Evolutionary conservation across 257 asterid genomes (phyloP).

Genomic region (Jaltomata sinuosa): DNA sequence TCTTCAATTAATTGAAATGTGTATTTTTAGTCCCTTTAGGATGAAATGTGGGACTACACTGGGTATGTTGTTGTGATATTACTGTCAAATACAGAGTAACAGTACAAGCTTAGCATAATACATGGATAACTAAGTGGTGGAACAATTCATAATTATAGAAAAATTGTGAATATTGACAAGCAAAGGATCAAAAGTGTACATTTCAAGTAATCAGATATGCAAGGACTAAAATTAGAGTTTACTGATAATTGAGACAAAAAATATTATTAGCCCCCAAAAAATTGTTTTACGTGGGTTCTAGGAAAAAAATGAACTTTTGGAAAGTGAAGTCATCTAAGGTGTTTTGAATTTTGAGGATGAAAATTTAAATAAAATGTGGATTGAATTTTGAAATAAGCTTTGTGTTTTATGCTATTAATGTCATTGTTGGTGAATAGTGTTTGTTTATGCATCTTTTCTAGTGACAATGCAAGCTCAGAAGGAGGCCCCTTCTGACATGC

Average conservation of each 20-base stretch:
- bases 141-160: not conserved
- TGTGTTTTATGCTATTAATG: not conserved
- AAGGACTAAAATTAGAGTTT: not conserved
- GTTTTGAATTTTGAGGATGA: not conserved
- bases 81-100: too few species aligned
- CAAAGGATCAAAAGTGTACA: not conserved
- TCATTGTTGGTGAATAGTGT: not conserved
- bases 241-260: not conserved
- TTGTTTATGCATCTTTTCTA: conserved; percentile 28
- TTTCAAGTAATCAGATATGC: not conserved
- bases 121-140: too few species aligned
- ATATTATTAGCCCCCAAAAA: not conserved
- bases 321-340: not conserved
- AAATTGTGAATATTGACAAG: not conserved
- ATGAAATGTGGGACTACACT: too few species aligned
- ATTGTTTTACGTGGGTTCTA: not conserved
- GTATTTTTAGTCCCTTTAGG: not conserved
- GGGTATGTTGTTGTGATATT: too few species aligned
- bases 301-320: not conserved
- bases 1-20: not conserved
- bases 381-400: not conserved
- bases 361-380: not conserved
- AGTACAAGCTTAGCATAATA: too few species aligned
- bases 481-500: not conserved
- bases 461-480: not conserved